A percentile compares a stretch with the other conserved stretches of the same genome.
These are phyloP conservation scores for Conoideocrella luteorostrata DNA, from an alignment of 2,329 filamentous ascomycete species.

Conservation along the genomic window DNA sequence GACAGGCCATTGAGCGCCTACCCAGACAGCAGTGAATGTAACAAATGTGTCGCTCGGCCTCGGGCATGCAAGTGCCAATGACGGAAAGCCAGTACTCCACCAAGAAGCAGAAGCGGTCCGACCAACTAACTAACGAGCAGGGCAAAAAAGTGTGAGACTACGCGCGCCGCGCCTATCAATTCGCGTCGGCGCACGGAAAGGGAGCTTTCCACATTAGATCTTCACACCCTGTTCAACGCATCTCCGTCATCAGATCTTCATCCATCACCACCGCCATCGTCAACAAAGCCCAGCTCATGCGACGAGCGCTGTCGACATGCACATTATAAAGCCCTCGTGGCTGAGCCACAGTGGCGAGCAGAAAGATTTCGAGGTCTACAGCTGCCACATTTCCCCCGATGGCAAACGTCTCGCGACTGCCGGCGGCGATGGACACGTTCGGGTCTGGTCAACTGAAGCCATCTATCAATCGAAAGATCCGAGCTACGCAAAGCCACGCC, in stretches of 20 bases:
- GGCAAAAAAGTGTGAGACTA: background rate
- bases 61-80: too few species aligned
- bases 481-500: conserved; percentile 70
- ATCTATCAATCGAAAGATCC: conserved; percentile 74
- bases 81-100: too few species aligned
- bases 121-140: too few species aligned
- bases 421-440: conserved; percentile 93
- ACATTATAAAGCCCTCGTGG: conserved; percentile 92
- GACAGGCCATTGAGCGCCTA: too few species aligned
- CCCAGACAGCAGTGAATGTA: too few species aligned
- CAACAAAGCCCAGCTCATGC: conserved; percentile 9
- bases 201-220: background rate
- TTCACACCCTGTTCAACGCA: background rate
- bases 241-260: background rate
- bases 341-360: conserved; percentile 94
- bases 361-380: conserved; percentile 98
- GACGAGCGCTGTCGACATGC: conserved; percentile 45
- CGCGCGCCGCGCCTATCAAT: conserved; percentile 1
- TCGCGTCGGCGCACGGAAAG: background rate
- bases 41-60: too few species aligned
- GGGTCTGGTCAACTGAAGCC: conserved; percentile 95
- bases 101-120: too few species aligned
- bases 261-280: background rate
- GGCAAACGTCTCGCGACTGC: conserved; percentile 87
- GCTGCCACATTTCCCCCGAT: conserved; percentile 93